Percentiles rank a stretch among this genome's conserved stretches.
Evolutionary conservation across 345 rosid species (phyloP).

Genomic region (Dovyalis caffra): DNA sequence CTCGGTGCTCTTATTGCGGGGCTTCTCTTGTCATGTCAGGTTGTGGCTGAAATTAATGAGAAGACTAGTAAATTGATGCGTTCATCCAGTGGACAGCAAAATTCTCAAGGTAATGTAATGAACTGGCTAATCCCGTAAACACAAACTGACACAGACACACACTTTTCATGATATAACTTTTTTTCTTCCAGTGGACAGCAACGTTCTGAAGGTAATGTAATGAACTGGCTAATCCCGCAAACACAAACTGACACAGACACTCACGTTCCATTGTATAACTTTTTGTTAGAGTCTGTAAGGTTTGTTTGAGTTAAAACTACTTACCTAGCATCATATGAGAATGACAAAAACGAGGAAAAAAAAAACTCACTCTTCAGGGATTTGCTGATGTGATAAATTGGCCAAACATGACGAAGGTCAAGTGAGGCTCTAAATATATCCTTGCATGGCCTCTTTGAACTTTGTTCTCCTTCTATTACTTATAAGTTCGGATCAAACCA

Average conservation of each 20-base stretch:
- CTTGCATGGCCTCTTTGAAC: too few species aligned
- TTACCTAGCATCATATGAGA: neutral
- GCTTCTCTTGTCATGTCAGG: constrained; percentile 66
- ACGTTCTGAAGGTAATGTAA: constrained; percentile 48
- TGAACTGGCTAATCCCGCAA: constrained; percentile 1
- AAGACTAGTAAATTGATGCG: constrained; percentile 20
- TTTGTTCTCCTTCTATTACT: too few species aligned
- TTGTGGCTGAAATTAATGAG: constrained; percentile 48
- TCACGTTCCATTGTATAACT: neutral
- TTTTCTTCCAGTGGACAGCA: constrained; percentile 12
- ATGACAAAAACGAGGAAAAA: neutral
- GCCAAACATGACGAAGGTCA: neutral
- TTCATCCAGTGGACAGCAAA: constrained; percentile 15
- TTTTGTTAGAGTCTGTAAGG: neutral
- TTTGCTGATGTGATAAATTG: neutral
- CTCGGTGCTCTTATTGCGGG: constrained; percentile 73
- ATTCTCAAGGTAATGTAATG: constrained; percentile 49
- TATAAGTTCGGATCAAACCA: too few species aligned
- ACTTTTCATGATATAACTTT: neutral
- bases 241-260: neutral
- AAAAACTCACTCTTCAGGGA: neutral
- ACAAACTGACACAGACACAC: neutral
- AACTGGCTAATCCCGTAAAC: neutral
- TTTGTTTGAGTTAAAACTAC: neutral
- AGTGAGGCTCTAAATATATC: too few species aligned